Evolutionary conservation across 345 rosid genomes (phyloP).

Genomic region (Boechera divaricarpa): DNA sequence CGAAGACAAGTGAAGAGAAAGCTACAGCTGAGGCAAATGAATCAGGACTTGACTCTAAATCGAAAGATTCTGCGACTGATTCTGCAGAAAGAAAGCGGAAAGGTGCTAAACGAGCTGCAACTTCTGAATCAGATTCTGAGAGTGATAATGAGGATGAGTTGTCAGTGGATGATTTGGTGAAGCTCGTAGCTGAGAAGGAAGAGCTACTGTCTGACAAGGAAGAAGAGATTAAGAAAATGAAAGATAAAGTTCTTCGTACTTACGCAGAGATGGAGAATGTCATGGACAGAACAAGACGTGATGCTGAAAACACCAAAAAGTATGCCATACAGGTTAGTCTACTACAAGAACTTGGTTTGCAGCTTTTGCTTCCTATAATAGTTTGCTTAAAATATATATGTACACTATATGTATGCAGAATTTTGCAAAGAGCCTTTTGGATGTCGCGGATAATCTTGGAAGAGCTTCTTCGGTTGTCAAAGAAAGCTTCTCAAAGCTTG

Average conservation of each 20-base stretch:
- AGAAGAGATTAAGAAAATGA: constrained; percentile 64
- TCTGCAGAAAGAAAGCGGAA: constrained; percentile 51
- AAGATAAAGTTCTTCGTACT: constrained; percentile 80
- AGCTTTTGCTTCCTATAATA: neutral
- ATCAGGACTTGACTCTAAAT: constrained; percentile 62
- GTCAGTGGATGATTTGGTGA: constrained; percentile 70
- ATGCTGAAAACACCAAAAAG: constrained; percentile 91
- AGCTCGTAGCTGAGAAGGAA: constrained; percentile 78
- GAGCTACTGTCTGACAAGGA: constrained; percentile 66
- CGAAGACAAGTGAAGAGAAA: constrained; percentile 48
- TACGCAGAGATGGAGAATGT: constrained; percentile 95
- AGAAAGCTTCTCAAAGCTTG: constrained; percentile 74
- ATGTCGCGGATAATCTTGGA: constrained; percentile 91
- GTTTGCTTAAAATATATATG: neutral
- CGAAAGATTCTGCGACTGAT: constrained; percentile 39
- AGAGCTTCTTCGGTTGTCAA: constrained; percentile 93
- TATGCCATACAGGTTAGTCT: constrained; percentile 79
- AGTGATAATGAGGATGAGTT: constrained; percentile 59
- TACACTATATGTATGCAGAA: constrained; percentile 49
- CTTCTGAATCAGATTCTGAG: constrained; percentile 81
- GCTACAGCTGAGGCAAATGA: constrained; percentile 53
- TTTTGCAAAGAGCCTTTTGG: constrained; percentile 82
- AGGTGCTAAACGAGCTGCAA: constrained; percentile 55
- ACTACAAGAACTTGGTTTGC: neutral
- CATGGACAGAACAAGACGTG: constrained; percentile 84